A percentile compares a stretch with the other conserved stretches of the same genome.
phyloP scores from a whole-genome alignment of 176 grass and related monocot species.

The Elymus sibiricus region DNA sequence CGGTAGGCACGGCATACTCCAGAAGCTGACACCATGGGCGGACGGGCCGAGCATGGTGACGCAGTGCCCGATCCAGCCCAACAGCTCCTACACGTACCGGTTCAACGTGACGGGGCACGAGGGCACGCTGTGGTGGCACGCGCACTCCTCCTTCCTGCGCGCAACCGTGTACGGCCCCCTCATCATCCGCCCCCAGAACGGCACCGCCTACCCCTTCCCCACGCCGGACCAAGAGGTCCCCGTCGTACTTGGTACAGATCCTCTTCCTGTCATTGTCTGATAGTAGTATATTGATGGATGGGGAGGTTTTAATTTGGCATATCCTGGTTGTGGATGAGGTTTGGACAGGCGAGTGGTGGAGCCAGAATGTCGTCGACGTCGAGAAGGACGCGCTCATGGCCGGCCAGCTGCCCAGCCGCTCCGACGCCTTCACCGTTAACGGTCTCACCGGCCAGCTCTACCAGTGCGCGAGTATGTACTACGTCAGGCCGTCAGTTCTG shows the following conservation, averaged over 20 bases:
- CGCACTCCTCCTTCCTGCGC: slow-evolving; percentile 51
- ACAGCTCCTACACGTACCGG: slow-evolving; percentile 50
- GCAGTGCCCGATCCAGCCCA: slow-evolving; percentile 56
- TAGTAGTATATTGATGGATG: neutral
- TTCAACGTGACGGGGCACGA: slow-evolving; percentile 64
- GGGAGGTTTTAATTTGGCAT: neutral
- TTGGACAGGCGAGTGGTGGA: slow-evolving; percentile 61
- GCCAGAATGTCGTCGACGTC: slow-evolving; percentile 42
- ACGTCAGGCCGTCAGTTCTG: neutral
- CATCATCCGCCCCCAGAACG: slow-evolving; percentile 44
- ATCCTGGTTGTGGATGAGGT: slow-evolving; percentile 28
- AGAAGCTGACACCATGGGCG: slow-evolving; percentile 52
- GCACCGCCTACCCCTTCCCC: slow-evolving; percentile 59
- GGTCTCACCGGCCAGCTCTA: slow-evolving; percentile 51
- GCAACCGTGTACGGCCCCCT: slow-evolving; percentile 72
- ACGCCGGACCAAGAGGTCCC: slow-evolving; percentile 58
- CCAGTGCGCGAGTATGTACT: slow-evolving; percentile 37
- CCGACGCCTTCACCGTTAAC: slow-evolving; percentile 58
- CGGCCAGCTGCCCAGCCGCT: slow-evolving; percentile 37
- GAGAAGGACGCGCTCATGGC: slow-evolving; percentile 35
- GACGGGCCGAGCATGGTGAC: slow-evolving; percentile 55
- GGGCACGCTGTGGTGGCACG: slow-evolving; percentile 92
- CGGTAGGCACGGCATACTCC: slow-evolving; percentile 53
- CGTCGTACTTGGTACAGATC: slow-evolving; percentile 48
- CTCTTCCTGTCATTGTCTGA: neutral